Evolutionary conservation across 2,329 filamentous ascomycete species (phyloP).

Genomic region (Microsporum ferrugineum): DNA sequence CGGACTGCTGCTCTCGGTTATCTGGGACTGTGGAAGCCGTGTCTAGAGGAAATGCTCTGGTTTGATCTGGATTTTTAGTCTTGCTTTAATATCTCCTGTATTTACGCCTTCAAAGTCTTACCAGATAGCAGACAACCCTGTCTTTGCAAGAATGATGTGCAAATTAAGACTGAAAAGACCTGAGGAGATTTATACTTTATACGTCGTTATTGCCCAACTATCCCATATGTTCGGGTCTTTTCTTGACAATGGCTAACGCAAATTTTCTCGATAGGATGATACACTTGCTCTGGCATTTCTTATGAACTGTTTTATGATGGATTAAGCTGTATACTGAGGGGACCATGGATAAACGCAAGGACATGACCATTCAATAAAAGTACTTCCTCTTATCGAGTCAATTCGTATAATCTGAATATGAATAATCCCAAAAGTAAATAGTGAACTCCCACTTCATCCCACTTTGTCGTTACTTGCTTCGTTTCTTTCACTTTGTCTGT

Average conservation of each 20-base stretch:
- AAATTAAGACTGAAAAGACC: constrained; percentile 35
- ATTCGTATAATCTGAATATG: background rate
- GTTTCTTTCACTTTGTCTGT: background rate
- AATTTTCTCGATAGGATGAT: background rate
- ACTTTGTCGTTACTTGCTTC: background rate
- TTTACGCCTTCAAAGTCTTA: background rate
- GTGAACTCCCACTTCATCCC: background rate
- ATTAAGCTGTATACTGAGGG: background rate
- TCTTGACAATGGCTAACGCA: background rate
- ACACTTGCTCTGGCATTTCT: background rate
- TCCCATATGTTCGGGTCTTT: background rate
- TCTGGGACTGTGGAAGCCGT: background rate
- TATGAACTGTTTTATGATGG: background rate
- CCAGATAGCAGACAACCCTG: background rate
- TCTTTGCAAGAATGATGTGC: constrained; percentile 26
- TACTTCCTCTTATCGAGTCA: background rate
- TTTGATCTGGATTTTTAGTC: background rate
- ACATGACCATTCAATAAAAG: background rate
- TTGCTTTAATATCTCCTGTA: background rate
- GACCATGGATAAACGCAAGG: background rate
- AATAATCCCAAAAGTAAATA: constrained; percentile 1
- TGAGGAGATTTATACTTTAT: constrained; percentile 26
- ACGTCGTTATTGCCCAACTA: constrained; percentile 4
- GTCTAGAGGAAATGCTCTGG: background rate
- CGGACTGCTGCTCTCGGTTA: background rate